Evolutionary conservation across 306 rosid genomes (phyloP).

Genomic region (Glycyrrhiza uralensis): DNA sequence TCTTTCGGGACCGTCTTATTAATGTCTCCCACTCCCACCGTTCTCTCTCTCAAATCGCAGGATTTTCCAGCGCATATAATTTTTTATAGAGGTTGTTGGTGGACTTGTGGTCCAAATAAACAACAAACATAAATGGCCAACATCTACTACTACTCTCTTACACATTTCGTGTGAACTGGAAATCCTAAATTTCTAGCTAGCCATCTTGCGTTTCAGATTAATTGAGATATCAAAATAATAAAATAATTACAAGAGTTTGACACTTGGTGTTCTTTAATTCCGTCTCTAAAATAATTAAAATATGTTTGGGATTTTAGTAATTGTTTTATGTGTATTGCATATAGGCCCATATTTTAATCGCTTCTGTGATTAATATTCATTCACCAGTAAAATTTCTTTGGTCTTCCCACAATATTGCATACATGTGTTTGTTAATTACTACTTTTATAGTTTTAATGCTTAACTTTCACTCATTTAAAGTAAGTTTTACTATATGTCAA

Average conservation of each 20-base stretch:
- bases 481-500: background rate
- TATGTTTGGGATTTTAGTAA: background rate
- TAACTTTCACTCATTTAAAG: background rate
- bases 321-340: background rate
- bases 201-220: background rate
- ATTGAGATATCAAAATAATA: too few species aligned
- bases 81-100: constrained; percentile 33
- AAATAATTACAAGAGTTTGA: too few species aligned
- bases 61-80: background rate
- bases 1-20: constrained; percentile 53
- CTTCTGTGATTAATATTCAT: too few species aligned
- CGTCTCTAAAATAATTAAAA: background rate
- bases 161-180: background rate
- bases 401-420: too few species aligned
- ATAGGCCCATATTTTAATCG: too few species aligned
- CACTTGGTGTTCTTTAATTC: too few species aligned
- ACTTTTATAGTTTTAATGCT: background rate
- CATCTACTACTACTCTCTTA: constrained; percentile 2
- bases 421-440: too few species aligned
- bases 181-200: background rate
- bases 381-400: too few species aligned
- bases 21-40: constrained; percentile 17
- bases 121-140: constrained; percentile 25
- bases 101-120: constrained; percentile 33
- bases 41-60: background rate